Percentiles rank a stretch among this genome's conserved stretches.
Conservation (phyloP, 163 green algal genomes). For the Picocystis sp. region DNA sequence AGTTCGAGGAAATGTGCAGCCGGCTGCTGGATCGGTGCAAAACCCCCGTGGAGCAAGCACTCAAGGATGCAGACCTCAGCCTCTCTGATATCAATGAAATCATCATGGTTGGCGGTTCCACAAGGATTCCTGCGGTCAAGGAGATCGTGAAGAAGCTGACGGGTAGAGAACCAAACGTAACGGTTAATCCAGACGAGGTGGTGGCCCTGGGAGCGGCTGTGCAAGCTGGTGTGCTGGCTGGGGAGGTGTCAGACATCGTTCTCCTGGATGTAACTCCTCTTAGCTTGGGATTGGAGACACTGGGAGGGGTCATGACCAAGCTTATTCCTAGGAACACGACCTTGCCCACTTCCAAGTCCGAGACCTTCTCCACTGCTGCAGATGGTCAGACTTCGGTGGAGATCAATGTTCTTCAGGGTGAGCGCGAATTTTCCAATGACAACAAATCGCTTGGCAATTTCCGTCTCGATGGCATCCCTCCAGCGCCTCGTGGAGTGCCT, state of each 20-base stretch:
- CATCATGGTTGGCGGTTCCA: constrained; percentile 33
- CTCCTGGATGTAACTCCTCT: constrained; percentile 37
- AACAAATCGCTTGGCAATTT: constrained; percentile 6
- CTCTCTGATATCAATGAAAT: constrained; percentile 29
- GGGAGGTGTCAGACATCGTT: constrained; percentile 30
- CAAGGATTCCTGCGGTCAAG: constrained; percentile 27
- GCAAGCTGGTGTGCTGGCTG: constrained; percentile 29
- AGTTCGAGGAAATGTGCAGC: constrained; percentile 88
- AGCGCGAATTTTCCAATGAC: constrained; percentile 1
- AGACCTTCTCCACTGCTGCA: constrained; percentile 25
- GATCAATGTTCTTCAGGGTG: constrained; percentile 38
- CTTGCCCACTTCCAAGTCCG: constrained; percentile 27
- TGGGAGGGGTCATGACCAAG: constrained; percentile 35
- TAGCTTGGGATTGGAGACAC: constrained; percentile 32
- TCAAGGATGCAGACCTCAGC: constrained; percentile 78
- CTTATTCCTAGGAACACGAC: constrained; percentile 40
- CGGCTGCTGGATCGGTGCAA: constrained; percentile 86
- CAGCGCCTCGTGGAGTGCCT: constrained; percentile 71
- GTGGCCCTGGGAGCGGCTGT: constrained; percentile 36
- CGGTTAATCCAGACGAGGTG: constrained; percentile 34
- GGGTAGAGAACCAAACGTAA: constrained; percentile 21
- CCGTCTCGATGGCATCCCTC: constrained; percentile 82
- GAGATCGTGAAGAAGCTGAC: constrained; percentile 33
- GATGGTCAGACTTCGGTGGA: constrained; percentile 32
- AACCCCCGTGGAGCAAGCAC: constrained; percentile 71